A percentile compares a stretch with the other conserved stretches of the same genome.
Evolutionary conservation across 345 rosid genomes (phyloP).

Genomic region (Aurinia saxatilis): DNA sequence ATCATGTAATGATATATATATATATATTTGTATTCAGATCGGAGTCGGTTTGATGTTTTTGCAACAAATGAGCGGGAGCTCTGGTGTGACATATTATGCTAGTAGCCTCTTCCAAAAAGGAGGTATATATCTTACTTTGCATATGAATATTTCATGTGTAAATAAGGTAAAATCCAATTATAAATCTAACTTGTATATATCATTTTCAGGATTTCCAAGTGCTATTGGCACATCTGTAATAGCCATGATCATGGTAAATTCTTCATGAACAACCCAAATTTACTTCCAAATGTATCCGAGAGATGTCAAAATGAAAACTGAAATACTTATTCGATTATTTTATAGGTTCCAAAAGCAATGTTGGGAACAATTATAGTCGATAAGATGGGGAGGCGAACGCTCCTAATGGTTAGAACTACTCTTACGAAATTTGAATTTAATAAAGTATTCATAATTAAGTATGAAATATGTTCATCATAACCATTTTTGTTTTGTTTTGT

Average conservation of each 20-base stretch:
- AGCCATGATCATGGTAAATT: slow-evolving; percentile 30
- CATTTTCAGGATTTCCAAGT: slow-evolving; percentile 30
- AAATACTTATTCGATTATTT: not conserved
- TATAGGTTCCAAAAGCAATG: slow-evolving; percentile 31
- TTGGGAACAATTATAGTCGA: slow-evolving; percentile 30
- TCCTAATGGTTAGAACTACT: slow-evolving; percentile 29
- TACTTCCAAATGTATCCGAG: not conserved
- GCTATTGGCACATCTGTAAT: slow-evolving; percentile 29
- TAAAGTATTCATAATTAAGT: not conserved
- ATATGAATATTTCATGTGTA: not conserved
- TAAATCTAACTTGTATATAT: not conserved
- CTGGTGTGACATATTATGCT: slow-evolving; percentile 29
- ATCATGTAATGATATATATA: not conserved
- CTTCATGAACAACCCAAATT: not conserved
- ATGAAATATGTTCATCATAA: not conserved
- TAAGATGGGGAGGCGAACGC: slow-evolving; percentile 31
- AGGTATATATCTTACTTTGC: slow-evolving; percentile 10
- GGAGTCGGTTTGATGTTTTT: slow-evolving; percentile 34
- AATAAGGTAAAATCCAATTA: not conserved
- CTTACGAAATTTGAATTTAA: not conserved
- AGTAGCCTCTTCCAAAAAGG: slow-evolving; percentile 28
- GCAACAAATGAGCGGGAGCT: slow-evolving; percentile 31
- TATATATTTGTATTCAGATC: slow-evolving; percentile 21
- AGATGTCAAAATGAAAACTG: not conserved
- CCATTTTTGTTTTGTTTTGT: not conserved